Evolutionary conservation across 768 basidiomycete species (phyloP).

Genomic region (Kwoniella bestiolae): DNA sequence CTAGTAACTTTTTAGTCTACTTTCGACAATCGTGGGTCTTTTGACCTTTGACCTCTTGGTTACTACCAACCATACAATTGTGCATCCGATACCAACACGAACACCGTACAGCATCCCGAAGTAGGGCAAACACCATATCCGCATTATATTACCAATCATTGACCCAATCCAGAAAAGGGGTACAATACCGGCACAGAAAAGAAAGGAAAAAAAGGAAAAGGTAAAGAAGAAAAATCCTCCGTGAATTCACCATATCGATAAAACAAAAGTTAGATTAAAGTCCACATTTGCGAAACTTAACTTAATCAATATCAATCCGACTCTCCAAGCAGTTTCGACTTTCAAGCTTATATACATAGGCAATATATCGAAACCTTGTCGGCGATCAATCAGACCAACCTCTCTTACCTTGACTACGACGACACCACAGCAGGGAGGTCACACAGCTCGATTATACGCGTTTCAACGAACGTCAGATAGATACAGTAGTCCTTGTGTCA

Average conservation of each 20-base stretch:
- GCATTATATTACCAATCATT: no score
- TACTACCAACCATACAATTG: no score
- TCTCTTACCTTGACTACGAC: background rate
- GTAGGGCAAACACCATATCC: no score
- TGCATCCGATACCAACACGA: no score
- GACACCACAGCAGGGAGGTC: background rate
- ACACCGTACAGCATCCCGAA: no score
- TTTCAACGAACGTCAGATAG: no score
- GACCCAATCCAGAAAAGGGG: background rate
- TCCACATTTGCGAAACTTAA: constrained; percentile 3
- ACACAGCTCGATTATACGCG: constrained; percentile 5
- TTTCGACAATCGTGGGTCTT: background rate
- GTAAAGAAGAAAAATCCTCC: no score
- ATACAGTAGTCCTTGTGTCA: background rate
- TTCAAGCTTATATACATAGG: background rate
- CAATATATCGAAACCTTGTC: constrained; percentile 2
- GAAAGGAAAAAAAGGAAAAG: no score
- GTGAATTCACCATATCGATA: constrained; percentile 11
- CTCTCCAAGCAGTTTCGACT: background rate
- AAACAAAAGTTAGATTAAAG: background rate
- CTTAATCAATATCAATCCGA: background rate
- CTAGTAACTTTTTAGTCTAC: background rate
- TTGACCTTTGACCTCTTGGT: background rate
- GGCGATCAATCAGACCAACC: constrained; percentile 1
- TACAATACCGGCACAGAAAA: no score